Percentiles rank a stretch among this genome's conserved stretches.
Evolutionary conservation across 1,284 basidiomycete species (phyloP).

Genomic region (Heterobasidion occidentale): DNA sequence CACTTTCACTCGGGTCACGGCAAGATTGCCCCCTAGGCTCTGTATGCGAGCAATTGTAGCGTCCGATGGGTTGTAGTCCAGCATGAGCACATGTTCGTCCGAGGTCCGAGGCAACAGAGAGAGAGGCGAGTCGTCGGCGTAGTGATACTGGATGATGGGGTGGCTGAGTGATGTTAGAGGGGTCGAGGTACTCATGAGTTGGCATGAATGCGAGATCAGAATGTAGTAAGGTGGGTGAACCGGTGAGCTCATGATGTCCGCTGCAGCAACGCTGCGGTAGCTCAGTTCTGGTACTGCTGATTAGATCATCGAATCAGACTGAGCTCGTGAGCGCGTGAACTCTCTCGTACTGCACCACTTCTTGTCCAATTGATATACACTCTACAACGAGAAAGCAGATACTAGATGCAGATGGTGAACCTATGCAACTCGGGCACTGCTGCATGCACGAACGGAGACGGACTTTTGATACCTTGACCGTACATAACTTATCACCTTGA

Average conservation of each 20-base stretch:
- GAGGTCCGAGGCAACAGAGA: slow-evolving; percentile 48
- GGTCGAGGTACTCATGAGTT: slow-evolving; percentile 20
- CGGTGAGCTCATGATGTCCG: background rate
- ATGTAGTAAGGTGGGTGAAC: slow-evolving; percentile 48
- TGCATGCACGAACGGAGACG: too few relatives aligned
- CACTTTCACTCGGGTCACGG: slow-evolving; percentile 51
- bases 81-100: slow-evolving; percentile 61
- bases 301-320: too few relatives aligned
- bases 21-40: slow-evolving; percentile 55
- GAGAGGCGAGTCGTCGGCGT: slow-evolving; percentile 64
- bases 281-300: too few relatives aligned
- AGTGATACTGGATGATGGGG: slow-evolving; percentile 73
- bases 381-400: too few relatives aligned
- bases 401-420: too few relatives aligned
- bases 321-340: too few relatives aligned
- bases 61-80: slow-evolving; percentile 47
- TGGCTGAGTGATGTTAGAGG: slow-evolving; percentile 49
- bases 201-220: slow-evolving; percentile 46
- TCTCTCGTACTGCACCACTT: too few relatives aligned
- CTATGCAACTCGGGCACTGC: too few relatives aligned
- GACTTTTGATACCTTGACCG: too few relatives aligned
- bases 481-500: too few relatives aligned
- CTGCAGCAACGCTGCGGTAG: too few relatives aligned
- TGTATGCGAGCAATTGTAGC: slow-evolving; percentile 34
- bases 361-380: too few relatives aligned